These are phyloP conservation scores for Euptelea pleiosperma DNA, from an alignment of 164 flowering plant genomes.

Conservation along the genomic window DNA sequence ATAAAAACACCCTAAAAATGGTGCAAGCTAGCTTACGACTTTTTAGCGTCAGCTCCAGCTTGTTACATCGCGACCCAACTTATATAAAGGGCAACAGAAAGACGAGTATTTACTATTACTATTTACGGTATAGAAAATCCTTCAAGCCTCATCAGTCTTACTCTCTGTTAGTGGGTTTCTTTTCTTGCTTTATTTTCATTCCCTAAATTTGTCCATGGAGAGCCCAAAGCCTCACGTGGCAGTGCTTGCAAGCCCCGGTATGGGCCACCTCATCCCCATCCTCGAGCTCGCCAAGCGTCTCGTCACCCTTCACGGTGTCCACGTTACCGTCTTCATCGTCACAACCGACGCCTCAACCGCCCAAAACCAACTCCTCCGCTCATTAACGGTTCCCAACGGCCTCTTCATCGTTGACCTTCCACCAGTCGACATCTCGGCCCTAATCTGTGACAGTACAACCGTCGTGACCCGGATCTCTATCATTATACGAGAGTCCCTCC, in stretches of 20 bases:
- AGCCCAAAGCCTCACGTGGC: too few relatives aligned
- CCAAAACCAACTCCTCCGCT: conserved; percentile 28
- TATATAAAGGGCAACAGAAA: too few relatives aligned
- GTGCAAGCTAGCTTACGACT: too few relatives aligned
- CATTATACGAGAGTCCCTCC: conserved; percentile 21
- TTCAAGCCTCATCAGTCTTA: too few relatives aligned
- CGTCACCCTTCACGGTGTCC: conserved; percentile 27
- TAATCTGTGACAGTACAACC: conserved; percentile 6
- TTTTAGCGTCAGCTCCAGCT: too few relatives aligned
- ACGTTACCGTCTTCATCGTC: conserved; percentile 29
- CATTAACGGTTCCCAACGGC: conserved; percentile 16
- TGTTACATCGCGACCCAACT: too few relatives aligned
- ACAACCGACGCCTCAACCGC: conserved; percentile 32
- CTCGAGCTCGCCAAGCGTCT: conserved; percentile 39
- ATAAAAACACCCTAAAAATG: too few relatives aligned
- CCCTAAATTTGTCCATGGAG: too few relatives aligned
- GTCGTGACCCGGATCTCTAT: conserved; percentile 14
- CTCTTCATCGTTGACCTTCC: conserved; percentile 31
- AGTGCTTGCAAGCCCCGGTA: conserved; percentile 37
- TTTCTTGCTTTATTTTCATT: too few relatives aligned
- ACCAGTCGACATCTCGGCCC: conserved; percentile 21
- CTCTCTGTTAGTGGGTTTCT: too few relatives aligned
- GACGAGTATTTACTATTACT: too few relatives aligned
- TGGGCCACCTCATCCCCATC: conserved; percentile 46
- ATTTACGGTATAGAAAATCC: too few relatives aligned